Evolutionary conservation across 306 rosid species (phyloP).

Genomic region (Coriaria nepalensis): DNA sequence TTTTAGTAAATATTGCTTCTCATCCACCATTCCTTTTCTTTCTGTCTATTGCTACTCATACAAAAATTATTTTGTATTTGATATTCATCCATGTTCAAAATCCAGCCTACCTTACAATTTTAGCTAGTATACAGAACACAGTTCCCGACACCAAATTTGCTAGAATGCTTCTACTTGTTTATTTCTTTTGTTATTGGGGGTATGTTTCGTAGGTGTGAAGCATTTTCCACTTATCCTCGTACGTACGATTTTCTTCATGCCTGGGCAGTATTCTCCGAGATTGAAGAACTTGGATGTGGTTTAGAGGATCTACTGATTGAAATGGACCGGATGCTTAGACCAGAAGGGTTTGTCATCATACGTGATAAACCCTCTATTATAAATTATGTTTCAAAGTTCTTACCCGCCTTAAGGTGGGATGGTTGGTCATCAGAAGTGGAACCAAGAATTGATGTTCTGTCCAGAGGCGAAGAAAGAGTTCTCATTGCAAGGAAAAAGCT

Average conservation of each 20-base stretch:
- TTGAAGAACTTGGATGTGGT: slow-evolving; percentile 37
- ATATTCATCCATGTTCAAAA: too few relatives aligned
- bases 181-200: slow-evolving; percentile 1
- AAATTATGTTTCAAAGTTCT: slow-evolving; percentile 30
- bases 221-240: slow-evolving; percentile 58
- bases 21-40: background rate
- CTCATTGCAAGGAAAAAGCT: slow-evolving; percentile 42
- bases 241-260: slow-evolving; percentile 58
- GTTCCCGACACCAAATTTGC: background rate
- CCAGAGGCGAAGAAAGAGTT: slow-evolving; percentile 38
- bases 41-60: too few relatives aligned
- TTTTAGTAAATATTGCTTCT: background rate
- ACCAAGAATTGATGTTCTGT: slow-evolving; percentile 37
- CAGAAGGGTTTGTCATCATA: slow-evolving; percentile 48
- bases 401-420: slow-evolving; percentile 44
- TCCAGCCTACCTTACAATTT: too few relatives aligned
- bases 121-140: too few relatives aligned
- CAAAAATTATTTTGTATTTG: too few relatives aligned
- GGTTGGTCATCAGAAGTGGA: slow-evolving; percentile 50
- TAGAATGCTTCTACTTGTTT: background rate
- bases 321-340: slow-evolving; percentile 51
- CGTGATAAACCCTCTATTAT: slow-evolving; percentile 38
- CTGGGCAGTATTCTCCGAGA: slow-evolving; percentile 40
- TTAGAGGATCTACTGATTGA: slow-evolving; percentile 41
- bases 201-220: slow-evolving; percentile 39